These are phyloP conservation scores for Trichoderma orchidacearum DNA, from an alignment of 495 filamentous ascomycete genomes.

Conservation along the genomic window DNA sequence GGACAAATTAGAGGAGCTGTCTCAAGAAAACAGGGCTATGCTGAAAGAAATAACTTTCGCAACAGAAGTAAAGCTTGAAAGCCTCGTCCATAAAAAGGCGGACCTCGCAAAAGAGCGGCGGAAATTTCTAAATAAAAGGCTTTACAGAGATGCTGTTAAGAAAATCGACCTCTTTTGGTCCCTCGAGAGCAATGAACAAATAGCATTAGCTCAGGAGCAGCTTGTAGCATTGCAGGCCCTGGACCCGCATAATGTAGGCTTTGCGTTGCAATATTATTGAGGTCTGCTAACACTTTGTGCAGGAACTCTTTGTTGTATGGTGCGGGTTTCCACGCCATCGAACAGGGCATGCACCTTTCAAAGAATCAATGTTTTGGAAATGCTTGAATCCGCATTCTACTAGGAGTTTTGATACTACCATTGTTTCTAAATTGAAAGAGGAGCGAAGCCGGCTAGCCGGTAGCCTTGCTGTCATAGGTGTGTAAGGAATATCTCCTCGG, in stretches of 20 bases:
- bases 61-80: background rate
- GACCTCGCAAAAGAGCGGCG: background rate
- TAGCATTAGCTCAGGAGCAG: background rate
- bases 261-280: background rate
- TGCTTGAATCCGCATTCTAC: background rate
- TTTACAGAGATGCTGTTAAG: background rate
- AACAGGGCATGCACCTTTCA: background rate
- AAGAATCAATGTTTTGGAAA: background rate
- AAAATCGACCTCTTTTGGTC: background rate
- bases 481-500: background rate
- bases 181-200: background rate
- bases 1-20: background rate
- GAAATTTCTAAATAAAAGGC: background rate
- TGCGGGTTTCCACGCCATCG: background rate
- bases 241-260: background rate
- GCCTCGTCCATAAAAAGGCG: background rate
- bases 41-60: background rate
- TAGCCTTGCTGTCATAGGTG: background rate
- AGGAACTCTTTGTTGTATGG: background rate
- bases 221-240: background rate
- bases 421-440: background rate
- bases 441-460: background rate
- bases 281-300: no score
- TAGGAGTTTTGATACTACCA: background rate
- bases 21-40: background rate